These are phyloP conservation scores for Termitomyces sp. DNA, from an alignment of 768 basidiomycete genomes.

Conservation along the genomic window DNA sequence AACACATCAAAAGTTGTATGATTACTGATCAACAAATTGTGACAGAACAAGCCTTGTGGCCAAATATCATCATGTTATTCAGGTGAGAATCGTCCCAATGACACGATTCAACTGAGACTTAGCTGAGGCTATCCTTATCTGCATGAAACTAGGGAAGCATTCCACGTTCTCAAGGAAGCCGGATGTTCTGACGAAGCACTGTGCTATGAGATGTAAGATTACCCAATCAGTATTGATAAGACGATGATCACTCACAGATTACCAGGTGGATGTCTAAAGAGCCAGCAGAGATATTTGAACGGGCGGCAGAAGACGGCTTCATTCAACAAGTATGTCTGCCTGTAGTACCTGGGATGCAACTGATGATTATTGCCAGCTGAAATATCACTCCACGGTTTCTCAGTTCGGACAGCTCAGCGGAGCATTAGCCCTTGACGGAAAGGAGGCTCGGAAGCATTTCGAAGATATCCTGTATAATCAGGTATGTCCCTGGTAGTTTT, in stretches of 20 bases:
- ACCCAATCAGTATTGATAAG: not conserved
- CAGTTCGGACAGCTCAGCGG: constrained; percentile 63
- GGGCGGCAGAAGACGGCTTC: constrained; percentile 66
- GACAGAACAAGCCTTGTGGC: constrained; percentile 61
- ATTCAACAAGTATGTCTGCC: constrained; percentile 42
- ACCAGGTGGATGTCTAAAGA: constrained; percentile 70
- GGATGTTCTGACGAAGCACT: constrained; percentile 66
- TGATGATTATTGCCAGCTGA: constrained; percentile 35
- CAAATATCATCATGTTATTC: constrained; percentile 64
- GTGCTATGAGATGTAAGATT: constrained; percentile 58
- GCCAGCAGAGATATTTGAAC: constrained; percentile 66
- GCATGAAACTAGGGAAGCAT: constrained; percentile 44
- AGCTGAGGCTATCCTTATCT: not conserved
- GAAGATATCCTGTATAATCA: constrained; percentile 57
- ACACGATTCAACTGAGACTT: not conserved
- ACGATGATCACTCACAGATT: not conserved
- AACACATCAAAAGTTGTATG: not conserved
- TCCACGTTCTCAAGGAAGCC: constrained; percentile 58
- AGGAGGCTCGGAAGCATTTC: constrained; percentile 48
- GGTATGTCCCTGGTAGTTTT: constrained; percentile 24
- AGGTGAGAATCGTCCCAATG: constrained; percentile 28
- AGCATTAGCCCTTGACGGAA: constrained; percentile 52
- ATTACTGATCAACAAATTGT: not conserved
- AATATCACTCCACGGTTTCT: constrained; percentile 59
- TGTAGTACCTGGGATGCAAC: not conserved